A percentile compares a stretch with the other conserved stretches of the same genome.
Conservation (phyloP, 768 basidiomycete genomes). For the Leccinum ochraceum region DNA sequence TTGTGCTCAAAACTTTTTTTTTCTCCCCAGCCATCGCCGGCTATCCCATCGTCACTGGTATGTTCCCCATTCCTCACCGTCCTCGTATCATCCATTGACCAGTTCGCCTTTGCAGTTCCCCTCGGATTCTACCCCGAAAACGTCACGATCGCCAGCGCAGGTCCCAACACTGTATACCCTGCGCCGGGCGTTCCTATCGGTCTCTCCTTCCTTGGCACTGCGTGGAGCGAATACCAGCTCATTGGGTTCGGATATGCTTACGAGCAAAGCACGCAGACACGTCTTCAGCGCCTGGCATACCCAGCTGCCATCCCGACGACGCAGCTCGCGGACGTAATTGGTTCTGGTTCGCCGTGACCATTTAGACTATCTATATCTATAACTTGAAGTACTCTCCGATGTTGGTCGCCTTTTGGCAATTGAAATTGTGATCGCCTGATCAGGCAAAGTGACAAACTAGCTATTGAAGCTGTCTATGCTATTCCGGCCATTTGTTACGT, state of each 20-base stretch:
- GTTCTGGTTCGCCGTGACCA: background rate
- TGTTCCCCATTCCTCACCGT: background rate
- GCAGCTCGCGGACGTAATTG: constrained; percentile 41
- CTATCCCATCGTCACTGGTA: constrained; percentile 37
- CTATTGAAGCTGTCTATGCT: background rate
- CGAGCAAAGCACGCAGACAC: constrained; percentile 56
- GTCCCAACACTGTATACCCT: constrained; percentile 34
- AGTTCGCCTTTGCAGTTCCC: constrained; percentile 24
- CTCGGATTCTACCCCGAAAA: constrained; percentile 41
- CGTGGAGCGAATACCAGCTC: constrained; percentile 44
- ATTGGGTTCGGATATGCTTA: constrained; percentile 45
- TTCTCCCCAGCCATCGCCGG: constrained; percentile 33
- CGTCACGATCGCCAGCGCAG: constrained; percentile 35
- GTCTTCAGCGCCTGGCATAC: constrained; percentile 50
- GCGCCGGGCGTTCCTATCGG: constrained; percentile 44
- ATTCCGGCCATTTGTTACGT: background rate
- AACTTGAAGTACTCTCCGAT: background rate
- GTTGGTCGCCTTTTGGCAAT: background rate
- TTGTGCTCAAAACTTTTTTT: background rate
- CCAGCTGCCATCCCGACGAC: constrained; percentile 57
- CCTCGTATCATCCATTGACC: background rate
- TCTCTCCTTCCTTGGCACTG: constrained; percentile 44
- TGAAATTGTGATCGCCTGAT: background rate
- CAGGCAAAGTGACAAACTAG: too few species aligned
- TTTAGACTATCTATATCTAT: too few species aligned